Evolutionary conservation across 345 rosid species (phyloP).

Genomic region (Populus alba): DNA sequence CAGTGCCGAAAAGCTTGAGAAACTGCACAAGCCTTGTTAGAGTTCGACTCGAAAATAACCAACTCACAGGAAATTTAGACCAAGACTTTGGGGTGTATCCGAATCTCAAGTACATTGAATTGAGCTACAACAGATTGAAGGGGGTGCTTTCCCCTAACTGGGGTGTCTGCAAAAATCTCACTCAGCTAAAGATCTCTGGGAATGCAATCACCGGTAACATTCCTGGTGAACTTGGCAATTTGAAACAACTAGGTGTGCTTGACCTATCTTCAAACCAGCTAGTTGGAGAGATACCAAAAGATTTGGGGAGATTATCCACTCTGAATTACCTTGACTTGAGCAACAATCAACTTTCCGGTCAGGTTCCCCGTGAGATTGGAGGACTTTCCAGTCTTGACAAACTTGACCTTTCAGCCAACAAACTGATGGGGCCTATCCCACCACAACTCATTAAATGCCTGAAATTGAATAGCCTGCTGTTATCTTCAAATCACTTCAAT

Average conservation of each 20-base stretch:
- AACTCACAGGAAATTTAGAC: slow-evolving; percentile 21
- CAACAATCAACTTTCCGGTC: slow-evolving; percentile 19
- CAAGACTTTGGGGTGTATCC: slow-evolving; percentile 33
- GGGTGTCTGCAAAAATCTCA: too few species aligned
- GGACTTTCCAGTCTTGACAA: not conserved
- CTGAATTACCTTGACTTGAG: not conserved
- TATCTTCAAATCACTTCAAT: slow-evolving; percentile 31
- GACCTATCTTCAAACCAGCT: slow-evolving; percentile 42
- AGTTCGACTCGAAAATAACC: slow-evolving; percentile 27
- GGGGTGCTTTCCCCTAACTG: too few species aligned
- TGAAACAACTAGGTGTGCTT: slow-evolving; percentile 12
- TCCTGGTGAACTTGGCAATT: slow-evolving; percentile 31
- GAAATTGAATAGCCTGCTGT: slow-evolving; percentile 1
- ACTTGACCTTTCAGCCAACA: slow-evolving; percentile 35
- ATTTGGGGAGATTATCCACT: slow-evolving; percentile 24
- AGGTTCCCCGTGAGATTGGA: too few species aligned
- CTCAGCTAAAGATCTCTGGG: slow-evolving; percentile 6
- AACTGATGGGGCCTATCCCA: slow-evolving; percentile 20
- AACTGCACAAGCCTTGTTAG: slow-evolving; percentile 27
- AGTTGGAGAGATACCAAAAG: slow-evolving; percentile 30
- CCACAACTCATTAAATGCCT: not conserved
- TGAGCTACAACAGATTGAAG: slow-evolving; percentile 19
- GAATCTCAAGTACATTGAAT: not conserved
- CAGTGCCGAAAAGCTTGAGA: slow-evolving; percentile 32
- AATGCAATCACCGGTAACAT: slow-evolving; percentile 29